Percentiles rank a stretch among this genome's conserved stretches.
phyloP scores from a whole-genome alignment of 208 protist species.

The Acanthamoeba divionensis region DNA sequence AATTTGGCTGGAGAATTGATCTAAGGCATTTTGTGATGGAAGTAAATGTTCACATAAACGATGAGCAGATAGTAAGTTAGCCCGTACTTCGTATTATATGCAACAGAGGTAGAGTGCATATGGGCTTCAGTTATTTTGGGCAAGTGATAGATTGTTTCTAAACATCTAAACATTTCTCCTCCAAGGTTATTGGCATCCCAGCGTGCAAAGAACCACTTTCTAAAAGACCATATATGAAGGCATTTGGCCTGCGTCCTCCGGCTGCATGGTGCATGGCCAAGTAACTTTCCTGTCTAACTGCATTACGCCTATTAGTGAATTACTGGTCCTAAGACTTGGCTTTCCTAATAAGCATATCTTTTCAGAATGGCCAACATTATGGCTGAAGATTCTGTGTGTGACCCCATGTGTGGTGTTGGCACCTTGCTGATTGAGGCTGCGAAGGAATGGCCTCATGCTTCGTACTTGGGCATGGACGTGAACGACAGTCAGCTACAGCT shows the following conservation, averaged over 20 bases:
- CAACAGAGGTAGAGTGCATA: too few relatives aligned
- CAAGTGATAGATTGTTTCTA: too few relatives aligned
- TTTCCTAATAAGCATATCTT: neutral
- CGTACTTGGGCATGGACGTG: neutral
- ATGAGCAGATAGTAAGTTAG: neutral
- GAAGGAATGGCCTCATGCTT: neutral
- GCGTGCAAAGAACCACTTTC: constrained; percentile 12
- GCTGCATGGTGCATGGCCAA: constrained; percentile 21
- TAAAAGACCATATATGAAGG: constrained; percentile 11
- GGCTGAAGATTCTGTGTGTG: neutral
- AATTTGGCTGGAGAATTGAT: constrained; percentile 11
- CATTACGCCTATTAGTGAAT: neutral
- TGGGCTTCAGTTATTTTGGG: too few relatives aligned
- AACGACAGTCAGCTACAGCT: neutral
- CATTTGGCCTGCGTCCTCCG: constrained; percentile 12
- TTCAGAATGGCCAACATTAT: neutral
- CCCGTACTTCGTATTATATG: too few relatives aligned
- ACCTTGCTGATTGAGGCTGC: constrained; percentile 31
- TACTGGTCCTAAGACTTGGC: neutral
- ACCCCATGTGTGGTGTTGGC: constrained; percentile 41
- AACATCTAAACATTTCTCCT: too few relatives aligned
- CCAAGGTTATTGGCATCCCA: neutral
- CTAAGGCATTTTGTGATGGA: constrained; percentile 36
- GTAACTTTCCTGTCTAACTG: neutral
- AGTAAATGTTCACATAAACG: constrained; percentile 30